Conservation (phyloP, 768 basidiomycete species). For the Psilocybe sp. region DNA sequence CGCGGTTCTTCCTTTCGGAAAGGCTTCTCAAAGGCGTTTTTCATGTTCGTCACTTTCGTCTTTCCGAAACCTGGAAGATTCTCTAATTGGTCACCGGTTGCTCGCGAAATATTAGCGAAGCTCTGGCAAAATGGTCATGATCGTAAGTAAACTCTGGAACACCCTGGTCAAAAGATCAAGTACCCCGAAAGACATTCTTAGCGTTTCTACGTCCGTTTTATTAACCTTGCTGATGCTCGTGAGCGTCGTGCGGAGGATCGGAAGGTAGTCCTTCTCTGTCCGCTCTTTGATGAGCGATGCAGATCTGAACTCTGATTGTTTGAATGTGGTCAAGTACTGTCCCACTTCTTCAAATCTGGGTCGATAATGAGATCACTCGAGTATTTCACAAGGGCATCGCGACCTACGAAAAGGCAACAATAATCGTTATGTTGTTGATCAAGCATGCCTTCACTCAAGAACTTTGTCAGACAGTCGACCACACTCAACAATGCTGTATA, state of each 20-base stretch:
- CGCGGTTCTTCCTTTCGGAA: conserved; percentile 70
- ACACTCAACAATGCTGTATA: neutral
- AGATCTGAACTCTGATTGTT: conserved; percentile 90
- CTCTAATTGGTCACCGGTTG: conserved; percentile 71
- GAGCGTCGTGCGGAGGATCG: conserved; percentile 76
- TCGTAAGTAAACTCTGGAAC: neutral
- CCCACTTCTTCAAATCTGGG: conserved; percentile 86
- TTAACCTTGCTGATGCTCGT: conserved; percentile 93
- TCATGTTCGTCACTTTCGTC: conserved; percentile 87
- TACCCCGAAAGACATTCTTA: conserved; percentile 90
- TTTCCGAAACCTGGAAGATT: conserved; percentile 91
- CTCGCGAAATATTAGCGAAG: conserved; percentile 76
- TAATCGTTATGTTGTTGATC: conserved; percentile 89
- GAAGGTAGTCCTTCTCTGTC: conserved; percentile 82
- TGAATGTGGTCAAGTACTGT: conserved; percentile 86
- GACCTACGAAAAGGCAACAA: conserved; percentile 87
- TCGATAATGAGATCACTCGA: neutral
- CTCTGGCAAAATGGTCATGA: conserved; percentile 47
- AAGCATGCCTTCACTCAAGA: conserved; percentile 60
- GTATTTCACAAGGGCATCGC: neutral
- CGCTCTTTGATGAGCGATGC: conserved; percentile 95
- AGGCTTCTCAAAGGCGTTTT: conserved; percentile 88
- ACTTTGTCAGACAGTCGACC: neutral
- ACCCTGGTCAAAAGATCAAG: conserved; percentile 23
- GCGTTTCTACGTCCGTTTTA: conserved; percentile 94